phyloP scores from a whole-genome alignment of 306 rosid genomes.

The Carpinus fangiana region DNA sequence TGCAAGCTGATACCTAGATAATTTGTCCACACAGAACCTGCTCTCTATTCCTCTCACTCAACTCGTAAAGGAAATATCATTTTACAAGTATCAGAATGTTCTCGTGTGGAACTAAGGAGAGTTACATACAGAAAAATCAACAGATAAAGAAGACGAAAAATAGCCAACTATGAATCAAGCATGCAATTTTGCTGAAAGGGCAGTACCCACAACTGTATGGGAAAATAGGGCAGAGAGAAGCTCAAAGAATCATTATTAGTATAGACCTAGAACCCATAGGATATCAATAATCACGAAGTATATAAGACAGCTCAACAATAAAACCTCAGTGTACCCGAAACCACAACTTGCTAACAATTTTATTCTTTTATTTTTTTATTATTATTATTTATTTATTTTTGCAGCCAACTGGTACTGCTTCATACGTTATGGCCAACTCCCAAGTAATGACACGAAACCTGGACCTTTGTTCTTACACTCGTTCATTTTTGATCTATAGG shows the following conservation, averaged over 20 bases:
- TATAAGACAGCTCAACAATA: neutral
- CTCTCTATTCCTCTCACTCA: neutral
- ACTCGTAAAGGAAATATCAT: neutral
- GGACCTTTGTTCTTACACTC: neutral
- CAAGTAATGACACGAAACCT: neutral
- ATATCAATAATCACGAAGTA: neutral
- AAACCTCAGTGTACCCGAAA: neutral
- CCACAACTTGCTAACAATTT: neutral
- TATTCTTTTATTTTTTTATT: neutral
- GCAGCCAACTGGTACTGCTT: neutral
- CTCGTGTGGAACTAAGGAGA: neutral
- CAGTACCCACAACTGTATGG: neutral
- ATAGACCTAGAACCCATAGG: neutral
- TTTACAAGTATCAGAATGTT: neutral
- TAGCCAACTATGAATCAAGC: neutral
- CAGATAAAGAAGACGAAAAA: neutral
- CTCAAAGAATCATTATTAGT: neutral
- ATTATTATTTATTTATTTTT: neutral
- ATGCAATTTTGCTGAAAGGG: neutral
- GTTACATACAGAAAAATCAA: neutral
- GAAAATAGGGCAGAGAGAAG: neutral
- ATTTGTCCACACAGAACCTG: neutral
- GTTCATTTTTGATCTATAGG: neutral
- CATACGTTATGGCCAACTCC: neutral
- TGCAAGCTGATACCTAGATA: constrained; percentile 6